phyloP scores from a whole-genome alignment of 495 filamentous ascomycete genomes.

The Penicillium cosmopolitanum region DNA sequence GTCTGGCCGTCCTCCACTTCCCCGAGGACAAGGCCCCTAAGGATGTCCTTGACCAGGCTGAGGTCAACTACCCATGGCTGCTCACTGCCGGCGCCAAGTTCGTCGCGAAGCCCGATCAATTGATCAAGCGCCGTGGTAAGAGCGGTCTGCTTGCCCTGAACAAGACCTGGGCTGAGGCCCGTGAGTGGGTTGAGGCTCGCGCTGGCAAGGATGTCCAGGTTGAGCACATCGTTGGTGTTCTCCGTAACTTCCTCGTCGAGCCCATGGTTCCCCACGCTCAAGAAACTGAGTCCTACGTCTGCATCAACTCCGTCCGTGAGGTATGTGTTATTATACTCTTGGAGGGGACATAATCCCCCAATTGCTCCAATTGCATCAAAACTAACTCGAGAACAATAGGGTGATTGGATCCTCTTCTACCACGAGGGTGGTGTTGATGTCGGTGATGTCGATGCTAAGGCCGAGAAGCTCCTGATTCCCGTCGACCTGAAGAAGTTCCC shows the following conservation, averaged over 20 bases:
- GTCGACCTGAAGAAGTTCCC: constrained; percentile 95
- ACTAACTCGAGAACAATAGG: constrained; percentile 54
- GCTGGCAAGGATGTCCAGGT: constrained; percentile 91
- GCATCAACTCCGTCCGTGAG: constrained; percentile 90
- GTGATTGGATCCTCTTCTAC: constrained; percentile 99
- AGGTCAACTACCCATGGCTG: constrained; percentile 94
- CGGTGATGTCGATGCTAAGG: constrained; percentile 98
- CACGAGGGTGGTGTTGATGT: constrained; percentile 99
- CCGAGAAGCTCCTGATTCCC: constrained; percentile 95
- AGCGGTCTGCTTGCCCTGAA: constrained; percentile 94
- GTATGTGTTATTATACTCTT: constrained; percentile 53
- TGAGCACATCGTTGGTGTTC: constrained; percentile 84
- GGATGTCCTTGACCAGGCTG: constrained; percentile 91
- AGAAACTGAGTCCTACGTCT: constrained; percentile 98
- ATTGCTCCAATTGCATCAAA: constrained; percentile 6
- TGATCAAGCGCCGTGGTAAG: constrained; percentile 99
- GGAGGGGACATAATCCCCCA: not conserved
- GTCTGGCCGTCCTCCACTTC: constrained; percentile 91
- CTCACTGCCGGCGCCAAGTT: constrained; percentile 81
- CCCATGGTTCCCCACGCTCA: constrained; percentile 94
- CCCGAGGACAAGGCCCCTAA: constrained; percentile 81
- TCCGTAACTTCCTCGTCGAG: constrained; percentile 96
- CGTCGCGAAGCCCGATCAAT: constrained; percentile 98
- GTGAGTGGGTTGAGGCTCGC: constrained; percentile 88
- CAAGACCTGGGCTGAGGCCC: constrained; percentile 93